These are phyloP conservation scores for Hypholoma fasciculare DNA, from an alignment of 768 basidiomycete species.

Conservation along the genomic window DNA sequence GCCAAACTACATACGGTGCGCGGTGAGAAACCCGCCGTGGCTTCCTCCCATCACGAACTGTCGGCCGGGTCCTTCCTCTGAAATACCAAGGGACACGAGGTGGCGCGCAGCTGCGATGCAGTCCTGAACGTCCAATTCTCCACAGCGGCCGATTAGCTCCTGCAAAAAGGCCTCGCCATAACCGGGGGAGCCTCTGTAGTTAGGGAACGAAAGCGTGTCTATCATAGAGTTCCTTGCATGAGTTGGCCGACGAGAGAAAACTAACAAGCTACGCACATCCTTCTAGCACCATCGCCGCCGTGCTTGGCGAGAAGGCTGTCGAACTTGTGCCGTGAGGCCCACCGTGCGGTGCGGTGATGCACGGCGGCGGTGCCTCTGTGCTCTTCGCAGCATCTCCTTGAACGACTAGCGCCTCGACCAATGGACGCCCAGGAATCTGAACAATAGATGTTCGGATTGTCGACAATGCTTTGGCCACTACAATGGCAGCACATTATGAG, in stretches of 20 bases:
- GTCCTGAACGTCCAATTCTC: slow-evolving; percentile 64
- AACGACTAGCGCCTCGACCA: slow-evolving; percentile 58
- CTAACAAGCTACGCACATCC: slow-evolving; percentile 48
- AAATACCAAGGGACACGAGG: slow-evolving; percentile 50
- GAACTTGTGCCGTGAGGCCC: slow-evolving; percentile 57
- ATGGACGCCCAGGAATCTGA: slow-evolving; percentile 47
- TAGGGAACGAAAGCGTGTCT: slow-evolving; percentile 63
- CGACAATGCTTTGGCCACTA: slow-evolving; percentile 45
- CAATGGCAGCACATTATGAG: neutral
- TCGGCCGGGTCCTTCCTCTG: slow-evolving; percentile 47
- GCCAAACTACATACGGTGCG: slow-evolving; percentile 46
- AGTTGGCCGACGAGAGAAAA: neutral
- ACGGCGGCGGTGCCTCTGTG: slow-evolving; percentile 32
- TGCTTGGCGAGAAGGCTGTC: slow-evolving; percentile 46
- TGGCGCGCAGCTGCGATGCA: slow-evolving; percentile 55
- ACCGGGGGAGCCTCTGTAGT: slow-evolving; percentile 70
- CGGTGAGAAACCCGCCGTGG: slow-evolving; percentile 68
- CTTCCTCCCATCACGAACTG: slow-evolving; percentile 64
- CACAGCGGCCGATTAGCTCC: slow-evolving; percentile 56
- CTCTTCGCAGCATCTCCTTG: slow-evolving; percentile 16
- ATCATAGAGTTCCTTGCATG: neutral
- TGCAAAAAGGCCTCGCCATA: slow-evolving; percentile 64
- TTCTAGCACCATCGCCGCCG: slow-evolving; percentile 50
- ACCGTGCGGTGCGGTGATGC: slow-evolving; percentile 58
- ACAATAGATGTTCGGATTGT: slow-evolving; percentile 43